These are phyloP conservation scores for Gossypium ekmanianum DNA, from an alignment of 345 rosid genomes.

Conservation along the genomic window DNA sequence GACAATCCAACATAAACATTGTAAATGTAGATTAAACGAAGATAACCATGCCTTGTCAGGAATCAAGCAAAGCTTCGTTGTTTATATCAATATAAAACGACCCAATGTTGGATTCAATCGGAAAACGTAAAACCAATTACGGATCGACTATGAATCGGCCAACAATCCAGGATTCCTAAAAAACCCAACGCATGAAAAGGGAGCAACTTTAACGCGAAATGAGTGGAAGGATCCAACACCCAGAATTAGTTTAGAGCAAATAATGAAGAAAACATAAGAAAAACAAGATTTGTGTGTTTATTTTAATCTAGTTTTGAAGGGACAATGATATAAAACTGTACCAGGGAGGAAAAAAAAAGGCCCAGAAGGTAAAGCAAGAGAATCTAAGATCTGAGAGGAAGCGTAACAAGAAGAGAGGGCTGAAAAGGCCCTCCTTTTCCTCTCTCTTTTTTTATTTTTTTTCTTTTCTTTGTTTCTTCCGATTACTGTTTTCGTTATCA, in stretches of 20 bases:
- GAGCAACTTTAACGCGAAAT: conserved; percentile 10
- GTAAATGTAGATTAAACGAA: conserved; percentile 40
- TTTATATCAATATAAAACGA: conserved; percentile 24
- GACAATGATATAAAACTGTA: conserved; percentile 11
- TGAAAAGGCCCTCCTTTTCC: conserved; percentile 47
- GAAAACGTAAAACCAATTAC: conserved; percentile 25
- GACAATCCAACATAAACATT: conserved; percentile 24
- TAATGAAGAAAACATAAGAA: background rate
- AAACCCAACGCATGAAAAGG: conserved; percentile 16
- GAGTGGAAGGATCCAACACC: conserved; percentile 28
- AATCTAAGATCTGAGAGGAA: conserved; percentile 41
- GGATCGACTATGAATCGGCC: conserved; percentile 43
- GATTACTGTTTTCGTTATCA: conserved; percentile 20
- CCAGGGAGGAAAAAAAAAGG: conserved; percentile 16
- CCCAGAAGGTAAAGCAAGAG: conserved; percentile 34
- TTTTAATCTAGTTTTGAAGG: background rate
- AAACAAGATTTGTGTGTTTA: background rate
- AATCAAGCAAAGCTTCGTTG: conserved; percentile 29
- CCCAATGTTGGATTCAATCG: conserved; percentile 45
- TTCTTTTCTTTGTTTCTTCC: conserved; percentile 9
- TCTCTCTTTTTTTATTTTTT: conserved; percentile 15
- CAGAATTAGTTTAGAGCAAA: conserved; percentile 11
- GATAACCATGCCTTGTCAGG: conserved; percentile 33
- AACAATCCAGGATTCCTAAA: conserved; percentile 46
- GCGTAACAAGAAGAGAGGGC: conserved; percentile 46